A percentile compares a stretch with the other conserved stretches of the same genome.
Conservation (phyloP, 768 basidiomycete genomes). For the Lyophyllum atratum region DNA sequence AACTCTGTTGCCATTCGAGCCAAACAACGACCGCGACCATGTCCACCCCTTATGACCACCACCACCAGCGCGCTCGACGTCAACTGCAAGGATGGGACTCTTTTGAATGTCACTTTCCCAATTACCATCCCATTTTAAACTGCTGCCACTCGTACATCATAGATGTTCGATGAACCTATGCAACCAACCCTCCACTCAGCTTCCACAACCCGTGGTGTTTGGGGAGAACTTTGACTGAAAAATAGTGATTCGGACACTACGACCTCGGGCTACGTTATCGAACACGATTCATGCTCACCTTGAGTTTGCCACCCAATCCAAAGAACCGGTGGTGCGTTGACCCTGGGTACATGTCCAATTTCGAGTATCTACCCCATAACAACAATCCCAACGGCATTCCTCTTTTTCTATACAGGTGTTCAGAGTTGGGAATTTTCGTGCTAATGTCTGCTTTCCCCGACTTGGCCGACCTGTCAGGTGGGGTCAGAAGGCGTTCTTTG, state of each 20-base stretch:
- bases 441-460: background rate
- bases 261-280: too few relatives aligned
- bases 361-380: background rate
- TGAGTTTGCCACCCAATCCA: too few relatives aligned
- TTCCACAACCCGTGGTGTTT: background rate
- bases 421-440: too few relatives aligned
- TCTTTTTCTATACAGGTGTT: too few relatives aligned
- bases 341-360: too few relatives aligned
- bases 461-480: background rate
- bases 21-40: background rate
- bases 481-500: background rate
- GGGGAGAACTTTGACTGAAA: too few relatives aligned
- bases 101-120: background rate
- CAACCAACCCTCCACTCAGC: background rate
- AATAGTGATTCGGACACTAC: too few relatives aligned
- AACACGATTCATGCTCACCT: too few relatives aligned
- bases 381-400: too few relatives aligned
- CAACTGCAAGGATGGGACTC: background rate
- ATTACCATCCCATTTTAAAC: background rate
- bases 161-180: background rate
- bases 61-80: background rate
- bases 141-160: background rate
- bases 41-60: background rate
- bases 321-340: too few relatives aligned
- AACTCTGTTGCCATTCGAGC: constrained; percentile 15